These are phyloP conservation scores for Apodospora peruviana DNA, from an alignment of 495 filamentous ascomycete genomes.

Conservation along the genomic window DNA sequence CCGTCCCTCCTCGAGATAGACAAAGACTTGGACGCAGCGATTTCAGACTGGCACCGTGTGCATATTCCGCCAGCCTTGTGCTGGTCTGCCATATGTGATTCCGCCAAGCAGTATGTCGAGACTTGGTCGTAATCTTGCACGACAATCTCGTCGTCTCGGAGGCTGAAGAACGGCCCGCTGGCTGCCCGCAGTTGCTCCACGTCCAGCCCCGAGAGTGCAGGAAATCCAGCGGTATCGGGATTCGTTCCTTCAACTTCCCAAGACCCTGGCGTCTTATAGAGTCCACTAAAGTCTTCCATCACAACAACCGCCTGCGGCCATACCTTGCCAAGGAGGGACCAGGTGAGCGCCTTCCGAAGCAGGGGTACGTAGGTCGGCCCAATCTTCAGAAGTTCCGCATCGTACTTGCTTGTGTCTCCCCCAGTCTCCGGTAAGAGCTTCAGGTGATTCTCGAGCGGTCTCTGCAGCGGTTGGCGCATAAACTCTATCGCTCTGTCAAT, in stretches of 20 bases:
- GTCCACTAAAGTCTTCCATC: too few species aligned
- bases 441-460: constrained; percentile 10
- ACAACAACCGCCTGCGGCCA: too few species aligned
- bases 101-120: too few species aligned
- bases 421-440: constrained; percentile 11
- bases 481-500: too few species aligned
- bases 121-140: too few species aligned
- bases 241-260: background rate
- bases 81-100: background rate
- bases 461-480: too few species aligned
- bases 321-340: constrained; percentile 11
- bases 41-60: constrained; percentile 7
- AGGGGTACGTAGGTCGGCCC: constrained; percentile 19
- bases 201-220: constrained; percentile 7
- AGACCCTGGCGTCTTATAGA: too few species aligned
- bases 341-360: constrained; percentile 18
- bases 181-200: constrained; percentile 14
- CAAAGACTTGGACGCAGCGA: background rate
- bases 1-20: constrained; percentile 10
- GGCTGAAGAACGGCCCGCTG: constrained; percentile 12
- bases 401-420: constrained; percentile 13
- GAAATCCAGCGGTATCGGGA: constrained; percentile 1
- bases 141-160: background rate
- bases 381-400: constrained; percentile 12
- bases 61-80: constrained; percentile 5